Conservation (phyloP, 1,284 basidiomycete species). For the Cryptococcus depauperatus region DNA sequence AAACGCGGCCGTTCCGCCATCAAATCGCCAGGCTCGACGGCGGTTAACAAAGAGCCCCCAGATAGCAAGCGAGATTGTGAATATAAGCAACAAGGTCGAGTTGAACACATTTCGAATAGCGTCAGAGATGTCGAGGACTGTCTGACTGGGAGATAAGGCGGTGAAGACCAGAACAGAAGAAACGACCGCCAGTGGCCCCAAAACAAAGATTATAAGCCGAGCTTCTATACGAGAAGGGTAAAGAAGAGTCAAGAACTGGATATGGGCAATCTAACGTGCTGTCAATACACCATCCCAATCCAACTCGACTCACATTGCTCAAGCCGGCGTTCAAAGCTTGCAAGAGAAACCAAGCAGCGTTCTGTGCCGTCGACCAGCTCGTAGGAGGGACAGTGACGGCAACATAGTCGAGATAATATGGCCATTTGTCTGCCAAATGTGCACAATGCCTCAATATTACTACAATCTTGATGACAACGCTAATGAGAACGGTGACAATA, state of each 20-base stretch:
- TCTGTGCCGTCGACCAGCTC: slow-evolving; percentile 60
- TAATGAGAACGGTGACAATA: slow-evolving; percentile 68
- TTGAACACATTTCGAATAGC: slow-evolving; percentile 91
- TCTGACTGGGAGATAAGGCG: slow-evolving; percentile 52
- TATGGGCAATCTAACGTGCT: slow-evolving; percentile 73
- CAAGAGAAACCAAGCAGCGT: slow-evolving; percentile 78
- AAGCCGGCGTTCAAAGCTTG: slow-evolving; percentile 75
- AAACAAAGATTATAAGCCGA: slow-evolving; percentile 73
- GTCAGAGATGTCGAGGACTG: slow-evolving; percentile 57
- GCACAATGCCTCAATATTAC: slow-evolving; percentile 60
- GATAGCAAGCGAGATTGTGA: slow-evolving; percentile 77
- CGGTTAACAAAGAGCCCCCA: slow-evolving; percentile 92
- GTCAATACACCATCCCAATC: not conserved
- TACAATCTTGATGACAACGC: slow-evolving; percentile 65
- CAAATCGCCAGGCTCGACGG: slow-evolving; percentile 84
- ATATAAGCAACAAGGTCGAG: slow-evolving; percentile 86
- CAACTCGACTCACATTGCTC: slow-evolving; percentile 58
- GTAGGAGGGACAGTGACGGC: slow-evolving; percentile 68
- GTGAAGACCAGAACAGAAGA: slow-evolving; percentile 80
- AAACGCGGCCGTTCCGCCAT: slow-evolving; percentile 92
- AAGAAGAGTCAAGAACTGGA: slow-evolving; percentile 92
- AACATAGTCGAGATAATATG: slow-evolving; percentile 89
- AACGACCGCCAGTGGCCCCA: slow-evolving; percentile 79
- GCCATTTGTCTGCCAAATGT: slow-evolving; percentile 67
- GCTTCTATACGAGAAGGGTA: slow-evolving; percentile 91